Base-by-base conservation (phyloP, 495 filamentous ascomycete genomes). In the Paragyromitra xinjiangensis region DNA sequence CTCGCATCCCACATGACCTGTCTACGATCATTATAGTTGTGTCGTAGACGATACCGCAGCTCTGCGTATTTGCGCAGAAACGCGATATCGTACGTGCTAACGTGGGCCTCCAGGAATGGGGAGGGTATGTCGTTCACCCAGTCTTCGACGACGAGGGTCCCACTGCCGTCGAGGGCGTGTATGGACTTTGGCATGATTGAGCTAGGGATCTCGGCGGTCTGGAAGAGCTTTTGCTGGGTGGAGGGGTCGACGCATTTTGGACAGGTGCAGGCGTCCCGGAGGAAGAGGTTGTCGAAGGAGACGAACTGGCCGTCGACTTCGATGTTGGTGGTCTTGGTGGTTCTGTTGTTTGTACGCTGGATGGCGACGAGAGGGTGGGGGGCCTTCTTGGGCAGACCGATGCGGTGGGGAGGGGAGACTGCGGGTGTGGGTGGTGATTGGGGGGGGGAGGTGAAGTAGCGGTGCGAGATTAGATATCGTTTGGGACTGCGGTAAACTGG, bases 161-260 rank as follows among this genome's bases (percentile, higher is more conserved):
- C 85, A 11, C 88, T 83, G 0, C 37, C 5, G 12, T 75, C 78
- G 6, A 84, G 76, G 2, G 78, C 1, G 8, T 37, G 62, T n/a
- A 8, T 44, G 16, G 45, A 34, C 6, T 16, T 71, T 22, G 2
- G 83, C 11, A 71, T 40, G 61, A 93, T 88, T 14, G 85, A 34
- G 2, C 75, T 6, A 0, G 92, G 91, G 37, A 97, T 91, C 50
- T 96, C 91, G 55, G 85, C 85, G 0, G 91, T 92, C 29, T 91
- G 87, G 84, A 95, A 94, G 40, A 87, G 89, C 83, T 95, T 94
- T 81, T 98, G 95, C 68, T 89, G 91, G 0, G 93, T 94, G 67
- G 91, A 88, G 1, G 88, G 87, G 83, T 97, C 90, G 51, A 95
- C 87, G 83, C 95, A 97, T 2, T 26, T 76, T 3, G 86, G 81